Evolutionary conservation across 2,329 filamentous ascomycete species (phyloP).

Genomic region (Harringtonia lauricola): DNA sequence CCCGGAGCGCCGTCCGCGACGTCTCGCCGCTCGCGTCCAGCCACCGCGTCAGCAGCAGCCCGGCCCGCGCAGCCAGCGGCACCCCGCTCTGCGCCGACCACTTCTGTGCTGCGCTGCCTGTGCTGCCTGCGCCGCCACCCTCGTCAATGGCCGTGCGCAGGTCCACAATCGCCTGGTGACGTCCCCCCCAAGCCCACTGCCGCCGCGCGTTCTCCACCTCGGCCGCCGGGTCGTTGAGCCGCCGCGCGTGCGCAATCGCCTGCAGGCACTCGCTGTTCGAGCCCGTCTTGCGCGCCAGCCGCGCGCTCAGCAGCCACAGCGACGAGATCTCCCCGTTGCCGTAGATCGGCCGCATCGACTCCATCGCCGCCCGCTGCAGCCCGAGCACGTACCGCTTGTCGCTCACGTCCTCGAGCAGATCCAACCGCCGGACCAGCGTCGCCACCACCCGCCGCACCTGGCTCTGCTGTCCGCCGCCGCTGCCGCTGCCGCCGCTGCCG

Average conservation of each 20-base stretch:
- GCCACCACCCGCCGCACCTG: constrained; percentile 32
- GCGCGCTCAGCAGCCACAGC: constrained; percentile 76
- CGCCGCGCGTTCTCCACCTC: constrained; percentile 91
- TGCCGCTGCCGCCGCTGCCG: constrained; percentile 20
- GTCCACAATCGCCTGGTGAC: constrained; percentile 88
- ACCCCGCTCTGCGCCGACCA: constrained; percentile 1
- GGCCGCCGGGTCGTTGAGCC: constrained; percentile 73
- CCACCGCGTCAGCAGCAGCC: constrained; percentile 91
- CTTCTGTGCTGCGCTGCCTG: background rate
- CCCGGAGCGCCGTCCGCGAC: constrained; percentile 65
- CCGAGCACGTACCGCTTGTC: constrained; percentile 93
- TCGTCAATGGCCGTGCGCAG: constrained; percentile 66
- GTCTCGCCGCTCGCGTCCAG: constrained; percentile 91
- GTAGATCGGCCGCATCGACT: constrained; percentile 59
- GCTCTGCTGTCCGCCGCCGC: too few species aligned
- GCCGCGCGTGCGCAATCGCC: constrained; percentile 78
- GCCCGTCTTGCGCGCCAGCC: constrained; percentile 75
- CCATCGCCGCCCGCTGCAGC: constrained; percentile 78
- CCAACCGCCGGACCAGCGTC: constrained; percentile 65
- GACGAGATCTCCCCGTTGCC: constrained; percentile 65
- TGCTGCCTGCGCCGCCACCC: background rate
- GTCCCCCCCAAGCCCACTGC: constrained; percentile 86
- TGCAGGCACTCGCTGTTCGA: constrained; percentile 84
- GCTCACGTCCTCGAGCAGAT: constrained; percentile 73
- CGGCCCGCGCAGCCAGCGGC: constrained; percentile 58